These are phyloP conservation scores for Hypericum androsaemum DNA, from an alignment of 345 rosid genomes.

Conservation along the genomic window DNA sequence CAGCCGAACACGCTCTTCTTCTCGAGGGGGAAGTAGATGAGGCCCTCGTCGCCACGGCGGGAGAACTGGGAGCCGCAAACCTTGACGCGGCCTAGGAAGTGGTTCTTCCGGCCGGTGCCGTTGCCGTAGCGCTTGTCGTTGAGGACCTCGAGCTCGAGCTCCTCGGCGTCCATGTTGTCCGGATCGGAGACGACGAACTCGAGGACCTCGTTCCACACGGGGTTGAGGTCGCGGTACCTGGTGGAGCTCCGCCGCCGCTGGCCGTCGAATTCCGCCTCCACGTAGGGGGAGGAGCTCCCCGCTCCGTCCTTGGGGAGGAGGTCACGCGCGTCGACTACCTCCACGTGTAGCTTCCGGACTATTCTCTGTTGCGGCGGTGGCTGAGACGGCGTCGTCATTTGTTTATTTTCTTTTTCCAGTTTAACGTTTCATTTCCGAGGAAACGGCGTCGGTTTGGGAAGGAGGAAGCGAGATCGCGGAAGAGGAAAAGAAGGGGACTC, in stretches of 20 bases:
- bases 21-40: slow-evolving; percentile 67
- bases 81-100: slow-evolving; percentile 85
- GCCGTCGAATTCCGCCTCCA: slow-evolving; percentile 70
- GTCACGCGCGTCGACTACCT: slow-evolving; percentile 70
- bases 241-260: slow-evolving; percentile 67
- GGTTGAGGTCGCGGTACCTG: slow-evolving; percentile 69
- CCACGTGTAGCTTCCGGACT: slow-evolving; percentile 56
- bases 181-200: slow-evolving; percentile 81
- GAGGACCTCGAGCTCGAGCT: slow-evolving; percentile 70
- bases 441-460: too few species aligned
- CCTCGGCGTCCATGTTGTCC: slow-evolving; percentile 56
- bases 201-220: slow-evolving; percentile 75
- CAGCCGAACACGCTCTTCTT: slow-evolving; percentile 92
- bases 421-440: too few species aligned
- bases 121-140: slow-evolving; percentile 70
- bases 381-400: slow-evolving; percentile 13
- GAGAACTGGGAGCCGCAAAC: slow-evolving; percentile 74
- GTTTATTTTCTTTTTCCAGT: too few species aligned
- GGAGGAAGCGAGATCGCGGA: too few species aligned
- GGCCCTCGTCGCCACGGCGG: slow-evolving; percentile 61
- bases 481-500: too few species aligned
- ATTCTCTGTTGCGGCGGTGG: not conserved
- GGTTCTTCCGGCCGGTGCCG: slow-evolving; percentile 76
- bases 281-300: slow-evolving; percentile 92
- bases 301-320: slow-evolving; percentile 88